Evolutionary conservation across 2,329 filamentous ascomycete species (phyloP).

Genomic region (Colletotrichum plurivorum): DNA sequence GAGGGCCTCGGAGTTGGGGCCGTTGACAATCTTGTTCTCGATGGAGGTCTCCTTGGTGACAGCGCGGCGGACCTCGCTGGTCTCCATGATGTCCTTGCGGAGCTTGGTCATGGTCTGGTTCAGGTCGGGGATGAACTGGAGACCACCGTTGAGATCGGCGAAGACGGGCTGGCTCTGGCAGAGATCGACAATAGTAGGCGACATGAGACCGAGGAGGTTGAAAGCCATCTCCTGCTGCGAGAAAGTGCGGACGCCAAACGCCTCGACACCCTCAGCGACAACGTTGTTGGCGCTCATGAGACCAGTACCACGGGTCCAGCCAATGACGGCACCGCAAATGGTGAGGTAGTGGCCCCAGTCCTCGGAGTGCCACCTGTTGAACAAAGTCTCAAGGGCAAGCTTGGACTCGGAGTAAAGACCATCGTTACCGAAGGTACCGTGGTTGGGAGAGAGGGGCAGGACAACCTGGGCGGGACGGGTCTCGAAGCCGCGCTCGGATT

Average conservation of each 20-base stretch:
- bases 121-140: conserved; percentile 96
- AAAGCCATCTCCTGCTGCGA: conserved; percentile 99
- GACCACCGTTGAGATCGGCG: conserved; percentile 95
- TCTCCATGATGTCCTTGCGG: conserved; percentile 95
- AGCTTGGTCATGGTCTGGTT: conserved; percentile 95
- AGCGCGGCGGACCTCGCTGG: conserved; percentile 91
- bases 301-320: conserved; percentile 98
- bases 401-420: conserved; percentile 99
- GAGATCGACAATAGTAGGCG: conserved; percentile 91
- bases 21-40: conserved; percentile 98
- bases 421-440: conserved; percentile 98
- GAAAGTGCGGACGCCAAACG: conserved; percentile 96
- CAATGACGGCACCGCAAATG: conserved; percentile 97
- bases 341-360: conserved; percentile 98
- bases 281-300: conserved; percentile 99
- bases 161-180: conserved; percentile 97
- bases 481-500: conserved; percentile 88
- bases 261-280: conserved; percentile 96
- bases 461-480: conserved; percentile 98
- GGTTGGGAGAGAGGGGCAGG: conserved; percentile 95
- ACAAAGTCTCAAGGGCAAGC: conserved; percentile 94
- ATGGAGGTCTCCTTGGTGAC: conserved; percentile 96
- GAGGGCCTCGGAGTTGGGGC: conserved; percentile 89
- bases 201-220: conserved; percentile 97
- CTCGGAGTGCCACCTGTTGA: conserved; percentile 98